Percentiles rank a stretch among this genome's conserved stretches.
phyloP scores from a whole-genome alignment of 208 protist genomes.

The Trypanosoma melophagium region DNA sequence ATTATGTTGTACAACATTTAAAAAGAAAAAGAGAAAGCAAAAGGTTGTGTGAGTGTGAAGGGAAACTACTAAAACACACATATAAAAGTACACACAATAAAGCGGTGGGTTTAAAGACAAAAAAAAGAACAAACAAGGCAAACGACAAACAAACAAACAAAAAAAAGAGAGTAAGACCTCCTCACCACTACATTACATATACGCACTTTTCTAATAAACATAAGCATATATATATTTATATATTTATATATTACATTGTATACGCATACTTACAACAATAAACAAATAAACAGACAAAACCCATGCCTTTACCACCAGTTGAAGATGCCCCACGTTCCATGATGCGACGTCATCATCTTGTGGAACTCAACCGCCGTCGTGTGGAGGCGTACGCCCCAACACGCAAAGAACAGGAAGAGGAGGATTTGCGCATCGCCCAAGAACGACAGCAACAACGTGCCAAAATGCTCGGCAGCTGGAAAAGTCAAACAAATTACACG shows the following conservation, averaged over 20 bases:
- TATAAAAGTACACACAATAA: too few species aligned
- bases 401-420: slow-evolving; percentile 58
- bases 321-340: slow-evolving; percentile 58
- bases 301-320: slow-evolving; percentile 58
- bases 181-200: too few species aligned
- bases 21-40: too few species aligned
- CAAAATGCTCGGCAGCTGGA: slow-evolving; percentile 54
- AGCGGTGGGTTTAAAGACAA: too few species aligned
- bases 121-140: too few species aligned
- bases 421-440: slow-evolving; percentile 54
- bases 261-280: slow-evolving; percentile 2
- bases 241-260: slow-evolving; percentile 12
- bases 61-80: too few species aligned
- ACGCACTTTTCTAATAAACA: too few species aligned
- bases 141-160: too few species aligned
- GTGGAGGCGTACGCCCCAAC: slow-evolving; percentile 51
- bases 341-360: slow-evolving; percentile 77
- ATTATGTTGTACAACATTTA: too few species aligned
- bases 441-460: slow-evolving; percentile 44
- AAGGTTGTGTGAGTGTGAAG: too few species aligned
- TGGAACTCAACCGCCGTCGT: slow-evolving; percentile 74
- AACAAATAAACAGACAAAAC: too few species aligned
- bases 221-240: slow-evolving; percentile 3
- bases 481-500: slow-evolving; percentile 22
- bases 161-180: too few species aligned